Evolutionary conservation across 208 protist genomes (phyloP), one percentile per base, ranked within the genome.

Genomic region (Jaenimonas drosophilae): DNA sequence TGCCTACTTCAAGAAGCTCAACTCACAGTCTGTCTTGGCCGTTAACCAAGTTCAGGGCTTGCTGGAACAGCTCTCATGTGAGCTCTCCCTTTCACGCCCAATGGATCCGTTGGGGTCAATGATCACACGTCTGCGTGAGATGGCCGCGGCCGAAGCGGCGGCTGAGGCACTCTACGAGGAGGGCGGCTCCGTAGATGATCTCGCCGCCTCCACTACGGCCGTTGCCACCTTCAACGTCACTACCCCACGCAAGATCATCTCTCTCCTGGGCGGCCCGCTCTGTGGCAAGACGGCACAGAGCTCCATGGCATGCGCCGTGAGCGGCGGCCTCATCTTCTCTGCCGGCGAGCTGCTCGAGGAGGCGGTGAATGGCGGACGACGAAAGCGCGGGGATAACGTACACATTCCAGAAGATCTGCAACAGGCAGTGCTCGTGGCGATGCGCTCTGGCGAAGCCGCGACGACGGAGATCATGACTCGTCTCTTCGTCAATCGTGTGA

Each of bases 1-100:
- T 11, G 62, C 50, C 11, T 27, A 38, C 14, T 70, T 70, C 52
- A 65, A 73, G 56, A 64, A 62, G 55, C 34, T 64, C 25, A 43
- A 49, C 32, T 59, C 70, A 23, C 60, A 78, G 55, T 23, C 37
- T 20, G 24, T 49, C 16, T 49, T 73, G 5, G 64, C 64, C 7
- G 33, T 39, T 12, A 24, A 45, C 9, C 59, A 67, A 29, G 49
- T 78, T 32, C 64, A 67, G 41, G 33, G 60, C 24, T 34, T 74
- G 19, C 43, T 69, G 6, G 54, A 74, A 54, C 33, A 60, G 60
- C 39, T 78, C 16, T 40, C 59, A 6, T 16, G 46, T 7, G 41
- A 72, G 26, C 36, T 78, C 2, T 34, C 49, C 2, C 50, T 74
- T 23, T 42, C 53, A 9, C 54, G 52, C 11, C 59, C 70, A 12